These are phyloP conservation scores for Huntiella savannae DNA, from an alignment of 2,329 filamentous ascomycete species.

Conservation along the genomic window DNA sequence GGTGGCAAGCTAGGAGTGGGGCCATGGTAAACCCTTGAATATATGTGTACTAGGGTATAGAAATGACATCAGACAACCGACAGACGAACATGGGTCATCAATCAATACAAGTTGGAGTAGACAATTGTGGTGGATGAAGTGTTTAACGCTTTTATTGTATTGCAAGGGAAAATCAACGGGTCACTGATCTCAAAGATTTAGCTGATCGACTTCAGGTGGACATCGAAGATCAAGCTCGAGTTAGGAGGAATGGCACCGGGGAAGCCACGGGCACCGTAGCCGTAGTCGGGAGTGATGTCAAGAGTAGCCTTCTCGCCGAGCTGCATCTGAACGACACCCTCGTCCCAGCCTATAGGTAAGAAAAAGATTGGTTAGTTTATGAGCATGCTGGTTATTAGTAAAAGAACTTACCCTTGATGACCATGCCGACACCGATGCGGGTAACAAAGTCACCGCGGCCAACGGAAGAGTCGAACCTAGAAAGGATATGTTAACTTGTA, in stretches of 20 bases:
- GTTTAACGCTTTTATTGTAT: too few relatives aligned
- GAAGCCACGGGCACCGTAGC: slow-evolving; percentile 53
- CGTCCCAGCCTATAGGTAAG: slow-evolving; percentile 50
- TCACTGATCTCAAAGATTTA: slow-evolving; percentile 14
- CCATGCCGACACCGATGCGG: slow-evolving; percentile 60
- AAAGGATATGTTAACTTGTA: background rate
- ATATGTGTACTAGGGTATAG: too few relatives aligned
- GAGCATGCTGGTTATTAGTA: background rate
- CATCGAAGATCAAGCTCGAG: slow-evolving; percentile 61
- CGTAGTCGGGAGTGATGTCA: slow-evolving; percentile 56
- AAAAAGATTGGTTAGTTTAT: background rate
- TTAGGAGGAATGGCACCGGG: slow-evolving; percentile 57
- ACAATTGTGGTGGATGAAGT: too few relatives aligned
- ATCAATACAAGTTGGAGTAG: too few relatives aligned
- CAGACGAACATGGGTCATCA: too few relatives aligned
- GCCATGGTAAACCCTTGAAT: too few relatives aligned
- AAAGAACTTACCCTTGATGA: slow-evolving; percentile 56
- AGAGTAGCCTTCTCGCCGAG: slow-evolving; percentile 78
- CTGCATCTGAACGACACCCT: slow-evolving; percentile 71
- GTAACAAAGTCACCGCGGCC: slow-evolving; percentile 59
- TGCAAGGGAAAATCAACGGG: too few relatives aligned
- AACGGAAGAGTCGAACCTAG: slow-evolving; percentile 76
- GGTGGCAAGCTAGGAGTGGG: too few relatives aligned
- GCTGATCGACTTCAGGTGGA: slow-evolving; percentile 47
- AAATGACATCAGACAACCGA: too few relatives aligned